Base-by-base conservation (phyloP, 306 rosid genomes). In the Dryas octopetala region DNA sequence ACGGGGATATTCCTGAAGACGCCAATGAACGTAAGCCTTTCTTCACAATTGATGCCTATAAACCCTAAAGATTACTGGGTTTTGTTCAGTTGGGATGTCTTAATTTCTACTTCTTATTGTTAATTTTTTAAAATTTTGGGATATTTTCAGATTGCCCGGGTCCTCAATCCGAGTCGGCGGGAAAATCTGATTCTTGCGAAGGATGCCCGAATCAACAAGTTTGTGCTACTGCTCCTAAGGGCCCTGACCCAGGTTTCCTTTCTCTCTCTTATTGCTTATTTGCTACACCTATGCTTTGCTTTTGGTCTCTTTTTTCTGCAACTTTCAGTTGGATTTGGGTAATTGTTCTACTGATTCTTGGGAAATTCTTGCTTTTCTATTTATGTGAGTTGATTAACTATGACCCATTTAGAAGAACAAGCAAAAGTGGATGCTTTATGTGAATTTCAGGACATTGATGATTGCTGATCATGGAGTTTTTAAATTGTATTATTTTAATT, bases 171-270 rank as follows among this genome's bases (percentile, higher is more conserved):
- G 97, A 95, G 45, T 83, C 96, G 5, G 97, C 97, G 5, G 97
- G 98, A 73, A 87, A 91, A 77, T 84, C 96, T 0, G 97, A 91
- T 16, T 71, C 88, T 1, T 95, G 98, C 65, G 82, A 87, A 72
- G 96, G 98, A 49, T 95, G 98, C 76, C 98, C 96, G 9, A 95
- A 91, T 81, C 98, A 95, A 53, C 84, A 90, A 79, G 76, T 83
- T 71, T 95, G 97, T 78, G 96, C 95, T 62, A 91, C 98, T 62
- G 96, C 91, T 15, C 97, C 98, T 2, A 95, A 91, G 82, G 97
- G 96, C 78, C 97, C 97, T 46, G 98, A 91, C 79, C 98, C 92
- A 72, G 97, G 98, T 91, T 74, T 38, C 44, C 70, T 50, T 70
- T 74, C 54, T 70, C 19, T 66, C 19, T 38, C 16, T 53, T 17